Base-by-base conservation (phyloP, 192 early-diverging fungal genomes). In the Borealophlyctis nickersoniae region DNA sequence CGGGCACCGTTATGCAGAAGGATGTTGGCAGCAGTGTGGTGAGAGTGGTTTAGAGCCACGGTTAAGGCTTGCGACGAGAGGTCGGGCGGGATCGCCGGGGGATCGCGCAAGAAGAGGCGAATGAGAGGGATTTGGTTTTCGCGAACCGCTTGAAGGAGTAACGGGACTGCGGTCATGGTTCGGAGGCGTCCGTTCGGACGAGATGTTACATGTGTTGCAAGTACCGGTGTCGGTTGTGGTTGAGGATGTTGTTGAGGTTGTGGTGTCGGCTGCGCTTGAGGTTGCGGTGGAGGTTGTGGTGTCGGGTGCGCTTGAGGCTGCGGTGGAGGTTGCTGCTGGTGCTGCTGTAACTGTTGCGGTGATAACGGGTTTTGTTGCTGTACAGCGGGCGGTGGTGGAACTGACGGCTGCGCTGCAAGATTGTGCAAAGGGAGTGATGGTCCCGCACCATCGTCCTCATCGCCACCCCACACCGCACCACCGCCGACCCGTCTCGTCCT, bases 131-230 rank as follows among this genome's bases (percentile, higher is more conserved):
- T 28, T 49, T 73, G 58, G 28, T 71, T 73, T 14, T 65, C 66
- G 45, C 55, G 58, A 9, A 73, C 71, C 7, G 71, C 71, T 56
- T 73, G 71, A 58, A 60, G 54, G 1, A 73, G 52, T 0, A 73
- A 36, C 9, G 67, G 26, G n/a, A 66, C 49, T 19, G 39, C 9
- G 19, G 19, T n/a, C n/a, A n/a, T n/a, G n/a, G n/a, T n/a, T n/a
- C n/a, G n/a, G n/a, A n/a, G n/a, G n/a, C n/a, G n/a, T n/a, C n/a
- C n/a, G n/a, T n/a, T 7, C 19, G 39, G 39, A 19, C 9, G 39
- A 7, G 39, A 19, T 13, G 39, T 60, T 63, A 56, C 31, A 32
- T 13, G 57, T 7, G 11, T 27, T 58, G 31, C 4, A 14, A 5
- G 52, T 22, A 7, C 7, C 52, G 22, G 52, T 54, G 14, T 5